Evolutionary conservation across 441 rosid genomes (phyloP), one percentile per base, ranked within the genome.

Genomic region (Hura crepitans): DNA sequence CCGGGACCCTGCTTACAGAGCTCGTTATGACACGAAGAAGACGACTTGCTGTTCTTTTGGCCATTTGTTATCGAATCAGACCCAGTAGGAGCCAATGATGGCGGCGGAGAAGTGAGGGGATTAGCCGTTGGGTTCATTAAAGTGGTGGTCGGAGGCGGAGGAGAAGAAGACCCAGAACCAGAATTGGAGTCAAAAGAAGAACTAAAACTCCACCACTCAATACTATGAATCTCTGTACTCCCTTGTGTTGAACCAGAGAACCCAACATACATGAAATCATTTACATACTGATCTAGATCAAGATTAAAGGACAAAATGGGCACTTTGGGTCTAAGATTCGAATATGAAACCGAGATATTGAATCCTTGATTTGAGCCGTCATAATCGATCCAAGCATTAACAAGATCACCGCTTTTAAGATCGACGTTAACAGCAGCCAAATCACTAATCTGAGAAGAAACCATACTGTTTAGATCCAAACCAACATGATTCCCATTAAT

Each of bases 171-270:
- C 25, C 75, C 81, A 20, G 77, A 53, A 61, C 62, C 80, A 4
- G 79, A 65, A 35, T 60, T 72, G 27, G 81, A 78, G 37, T 75
- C 90, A 59, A 89, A 87, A 4, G 89, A 84, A 13, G 97, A 89
- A 70, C 81, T 85, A 62, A 92, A 95, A 59, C 95, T 95, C 99
- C 97, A 95, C 96, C 94, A 92, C 23, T 92, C 93, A 22, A 95
- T 85, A 47, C 87, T 92, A 69, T 95, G 99, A 70, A 82, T 78
- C 85, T 95, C 97, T 10, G 99, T 95, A 70, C 97, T 95, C 5
- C 97, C 99, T 74, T 92, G 96, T 2, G 97, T 95, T 5, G 99
- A 95, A 39, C 97, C 97, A 49, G 99, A 89, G 76, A 95, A 95
- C 31, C 97, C 99, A 5, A 95, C 99, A 61, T 84, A 95, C 99